A percentile compares a stretch with the other conserved stretches of the same genome.
phyloP scores from a whole-genome alignment of 176 grass and related monocot genomes.

The Hyparrhenia diplandra region DNA sequence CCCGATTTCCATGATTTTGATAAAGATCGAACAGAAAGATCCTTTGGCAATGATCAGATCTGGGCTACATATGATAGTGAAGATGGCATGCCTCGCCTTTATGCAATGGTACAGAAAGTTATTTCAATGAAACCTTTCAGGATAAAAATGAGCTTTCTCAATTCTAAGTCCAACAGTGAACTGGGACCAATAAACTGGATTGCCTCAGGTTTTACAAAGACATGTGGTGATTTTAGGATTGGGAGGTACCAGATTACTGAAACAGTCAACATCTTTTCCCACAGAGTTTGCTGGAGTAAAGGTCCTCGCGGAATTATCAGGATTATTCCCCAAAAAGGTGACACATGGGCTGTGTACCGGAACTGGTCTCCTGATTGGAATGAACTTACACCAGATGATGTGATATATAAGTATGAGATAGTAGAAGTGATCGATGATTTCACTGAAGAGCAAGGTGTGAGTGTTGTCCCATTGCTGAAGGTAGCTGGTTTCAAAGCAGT shows the following conservation, averaged over 20 bases:
- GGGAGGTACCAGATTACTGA: constrained; percentile 61
- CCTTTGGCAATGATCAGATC: constrained; percentile 61
- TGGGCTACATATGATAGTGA: constrained; percentile 72
- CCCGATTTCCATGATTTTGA: constrained; percentile 72
- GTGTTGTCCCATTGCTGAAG: constrained; percentile 53
- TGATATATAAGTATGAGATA: constrained; percentile 59
- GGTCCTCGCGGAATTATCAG: constrained; percentile 57
- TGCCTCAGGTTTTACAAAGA: constrained; percentile 57
- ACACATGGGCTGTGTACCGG: constrained; percentile 64
- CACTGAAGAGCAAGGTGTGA: constrained; percentile 41
- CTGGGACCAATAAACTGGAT: constrained; percentile 63
- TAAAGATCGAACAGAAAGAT: constrained; percentile 57
- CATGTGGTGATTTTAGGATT: constrained; percentile 68
- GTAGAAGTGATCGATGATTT: constrained; percentile 59
- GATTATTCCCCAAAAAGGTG: constrained; percentile 61
- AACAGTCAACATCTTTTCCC: constrained; percentile 74
- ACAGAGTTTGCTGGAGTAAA: constrained; percentile 56
- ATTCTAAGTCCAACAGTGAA: constrained; percentile 73
- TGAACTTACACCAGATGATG: constrained; percentile 55
- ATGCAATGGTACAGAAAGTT: constrained; percentile 66
- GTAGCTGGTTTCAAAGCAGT: constrained; percentile 70
- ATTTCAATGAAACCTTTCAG: constrained; percentile 59
- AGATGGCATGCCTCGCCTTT: constrained; percentile 73
- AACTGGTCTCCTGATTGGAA: constrained; percentile 74
- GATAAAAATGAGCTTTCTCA: constrained; percentile 68